Base-by-base conservation (phyloP, 2,329 filamentous ascomycete genomes). In the Pyricularia pennisetigena region DNA sequence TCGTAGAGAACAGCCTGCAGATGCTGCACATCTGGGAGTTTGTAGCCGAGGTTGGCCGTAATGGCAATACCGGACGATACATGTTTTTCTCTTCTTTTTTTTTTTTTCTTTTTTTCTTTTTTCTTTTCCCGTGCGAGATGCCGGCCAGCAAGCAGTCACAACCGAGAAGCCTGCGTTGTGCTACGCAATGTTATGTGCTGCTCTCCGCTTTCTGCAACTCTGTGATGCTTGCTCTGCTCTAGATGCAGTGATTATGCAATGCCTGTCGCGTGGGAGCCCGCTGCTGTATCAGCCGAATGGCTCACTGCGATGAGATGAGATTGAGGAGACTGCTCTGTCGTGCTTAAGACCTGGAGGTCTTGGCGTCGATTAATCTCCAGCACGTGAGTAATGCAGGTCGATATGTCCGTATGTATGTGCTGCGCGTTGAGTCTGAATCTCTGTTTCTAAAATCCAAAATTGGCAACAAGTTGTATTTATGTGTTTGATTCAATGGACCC, bases 1-100 rank as follows among this genome's bases (percentile, higher is more conserved):
- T 74, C 71, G 73, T 71, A 28, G 70, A 68, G n/a, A 63, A 71
- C 14, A n/a, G 2, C n/a, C 54, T 41, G 30, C 66, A 64, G 32
- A 66, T 66, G n/a, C 29, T 26, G 62, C 67, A 69, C 59, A 68
- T 67, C 66, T 68, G 72, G 32, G 71, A 69, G 29, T 28, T 28
- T 23, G 12, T 61, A 26, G 57, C 57, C n/a, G 57, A 23, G n/a
- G 57, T 12, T 26, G 57, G 23, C 23, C 57, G n/a, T 3, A 24
- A n/a, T 4, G 57, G 24, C 24, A 61, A 12, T 7, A 16, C 57
- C 57, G 4, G n/a, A 24, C 57, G 57, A 61, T 24, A 26, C 57
- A 61, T 61, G 14, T 61, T 20, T n/a, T 61, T 14, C 12, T 14
- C 32, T 4, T 14, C 12, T 32, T 32, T 35, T 35, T 35, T 35